Base-by-base conservation (phyloP, 257 asterid species). In the Solanum ahanhuiri region DNA sequence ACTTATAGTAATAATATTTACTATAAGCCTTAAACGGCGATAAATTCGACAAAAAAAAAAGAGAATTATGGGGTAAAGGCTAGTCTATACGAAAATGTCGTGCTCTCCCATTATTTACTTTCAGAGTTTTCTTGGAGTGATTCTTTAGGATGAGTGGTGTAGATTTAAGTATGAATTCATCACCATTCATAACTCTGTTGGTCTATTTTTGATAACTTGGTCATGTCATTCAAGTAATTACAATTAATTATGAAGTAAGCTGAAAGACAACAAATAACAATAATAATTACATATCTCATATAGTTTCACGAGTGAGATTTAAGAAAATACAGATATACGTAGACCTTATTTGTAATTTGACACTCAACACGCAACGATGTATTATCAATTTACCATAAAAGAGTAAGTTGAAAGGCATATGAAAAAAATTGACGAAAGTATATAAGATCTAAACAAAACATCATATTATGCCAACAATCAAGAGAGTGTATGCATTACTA, bases 261-360 rank as follows among this genome's bases (percentile, higher is more conserved):
- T 18, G 23, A 54, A 54, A 54, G n/a, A 54, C 63, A 0, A 54
- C 10, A 54, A 54, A 54, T 54, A 54, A 18, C 23, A 54, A 54
- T 18, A 54, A 54, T 18, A 54, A 18, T 18, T 18, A 54, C 20
- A 51, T 54, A 54, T 17, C 10, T 17, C 22, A 54, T 18, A 54
- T 6, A 54, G 3, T 18, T 54, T 0, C 9, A 54, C 23, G 10
- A 17, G 23, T 17, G 8, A 0, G 1, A 54, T 54, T 54, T 54
- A 22, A 48, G 20, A 14, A 14, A 48, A 48, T 48, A 14, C 0
- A 48, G 0, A 48, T 48, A 0, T 5, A 14, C 0, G 8, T 48
- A 48, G 8, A 48, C 0, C 20, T 14, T 48, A 48, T 14, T 48
- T 48, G 8, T 48, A 48, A 48, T 48, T 48, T 48, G 20, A 48